Evolutionary conservation across 2,329 filamentous ascomycete species (phyloP).

Genomic region (Aureobasidium musti): DNA sequence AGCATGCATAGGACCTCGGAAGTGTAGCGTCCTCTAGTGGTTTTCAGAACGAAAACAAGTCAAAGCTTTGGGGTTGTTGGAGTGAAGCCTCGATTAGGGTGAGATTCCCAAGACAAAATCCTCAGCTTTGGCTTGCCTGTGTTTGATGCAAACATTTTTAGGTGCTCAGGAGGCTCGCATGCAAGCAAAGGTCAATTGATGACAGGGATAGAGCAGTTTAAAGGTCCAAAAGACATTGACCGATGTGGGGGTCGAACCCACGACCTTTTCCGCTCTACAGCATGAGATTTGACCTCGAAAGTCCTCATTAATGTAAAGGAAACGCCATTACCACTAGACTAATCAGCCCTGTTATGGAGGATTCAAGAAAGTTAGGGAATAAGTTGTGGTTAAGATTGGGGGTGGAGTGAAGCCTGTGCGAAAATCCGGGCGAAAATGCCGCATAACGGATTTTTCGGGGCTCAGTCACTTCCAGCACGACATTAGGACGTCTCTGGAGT

Average conservation of each 20-base stretch:
- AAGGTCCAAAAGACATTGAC: background rate
- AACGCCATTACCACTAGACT: slow-evolving; percentile 3
- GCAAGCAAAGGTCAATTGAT: too few relatives aligned
- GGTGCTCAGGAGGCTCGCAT: too few relatives aligned
- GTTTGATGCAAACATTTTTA: too few relatives aligned
- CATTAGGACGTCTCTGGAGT: too few relatives aligned
- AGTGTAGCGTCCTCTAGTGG: too few relatives aligned
- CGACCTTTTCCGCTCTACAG: slow-evolving; percentile 11
- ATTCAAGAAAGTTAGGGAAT: background rate
- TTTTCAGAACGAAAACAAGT: too few relatives aligned
- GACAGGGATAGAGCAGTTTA: background rate
- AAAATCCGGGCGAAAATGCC: background rate
- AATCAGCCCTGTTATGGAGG: background rate
- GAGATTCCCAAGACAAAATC: too few relatives aligned
- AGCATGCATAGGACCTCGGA: too few relatives aligned
- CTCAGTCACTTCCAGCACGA: background rate
- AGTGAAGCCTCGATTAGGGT: too few relatives aligned
- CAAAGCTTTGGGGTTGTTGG: too few relatives aligned
- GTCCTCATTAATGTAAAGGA: slow-evolving; percentile 1
- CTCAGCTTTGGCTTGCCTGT: too few relatives aligned
- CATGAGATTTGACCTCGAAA: background rate
- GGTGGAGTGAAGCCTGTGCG: background rate
- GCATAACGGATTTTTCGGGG: background rate
- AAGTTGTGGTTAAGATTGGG: too few relatives aligned
- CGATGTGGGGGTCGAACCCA: slow-evolving; percentile 12